These are phyloP conservation scores for Crucibulum laeve DNA, from an alignment of 768 basidiomycete species.

Conservation along the genomic window DNA sequence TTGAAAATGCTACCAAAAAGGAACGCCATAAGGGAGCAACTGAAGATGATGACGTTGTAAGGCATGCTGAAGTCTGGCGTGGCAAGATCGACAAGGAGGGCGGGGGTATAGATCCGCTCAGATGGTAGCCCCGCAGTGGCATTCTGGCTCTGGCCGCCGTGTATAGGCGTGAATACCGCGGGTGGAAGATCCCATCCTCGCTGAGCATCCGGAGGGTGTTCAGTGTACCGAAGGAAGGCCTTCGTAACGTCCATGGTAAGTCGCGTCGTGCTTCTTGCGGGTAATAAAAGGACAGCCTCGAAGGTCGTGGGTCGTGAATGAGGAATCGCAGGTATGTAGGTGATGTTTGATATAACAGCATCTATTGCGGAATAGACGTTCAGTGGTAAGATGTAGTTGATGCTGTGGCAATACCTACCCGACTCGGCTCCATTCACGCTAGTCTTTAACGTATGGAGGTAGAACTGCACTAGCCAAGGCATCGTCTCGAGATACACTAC, in stretches of 20 bases:
- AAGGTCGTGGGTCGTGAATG: conserved; percentile 77
- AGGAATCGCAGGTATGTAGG: conserved; percentile 64
- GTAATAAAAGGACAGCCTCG: conserved; percentile 67
- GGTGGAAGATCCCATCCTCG: conserved; percentile 92
- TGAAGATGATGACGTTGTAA: conserved; percentile 98
- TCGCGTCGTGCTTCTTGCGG: conserved; percentile 56
- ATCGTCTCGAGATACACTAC: conserved; percentile 84
- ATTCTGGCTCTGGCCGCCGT: conserved; percentile 7
- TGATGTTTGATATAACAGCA: conserved; percentile 57
- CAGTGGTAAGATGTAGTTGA: neutral
- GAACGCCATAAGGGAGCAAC: conserved; percentile 84
- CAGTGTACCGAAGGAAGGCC: conserved; percentile 87
- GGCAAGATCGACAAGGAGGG: conserved; percentile 88
- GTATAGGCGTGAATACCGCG: conserved; percentile 61
- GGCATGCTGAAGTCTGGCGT: conserved; percentile 99
- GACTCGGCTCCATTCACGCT: conserved; percentile 39
- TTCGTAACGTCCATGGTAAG: conserved; percentile 76
- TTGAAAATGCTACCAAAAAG: conserved; percentile 95
- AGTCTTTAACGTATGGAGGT: conserved; percentile 71
- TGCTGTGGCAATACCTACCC: conserved; percentile 31
- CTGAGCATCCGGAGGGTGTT: conserved; percentile 94
- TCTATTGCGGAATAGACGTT: conserved; percentile 30
- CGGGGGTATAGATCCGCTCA: conserved; percentile 68
- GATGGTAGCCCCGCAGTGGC: conserved; percentile 11
- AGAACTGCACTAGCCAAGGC: conserved; percentile 90